Percentiles rank a stretch among this genome's conserved stretches.
Conservation (phyloP, 2,329 filamentous ascomycete species). For the Fusarium vanettenii region DNA sequence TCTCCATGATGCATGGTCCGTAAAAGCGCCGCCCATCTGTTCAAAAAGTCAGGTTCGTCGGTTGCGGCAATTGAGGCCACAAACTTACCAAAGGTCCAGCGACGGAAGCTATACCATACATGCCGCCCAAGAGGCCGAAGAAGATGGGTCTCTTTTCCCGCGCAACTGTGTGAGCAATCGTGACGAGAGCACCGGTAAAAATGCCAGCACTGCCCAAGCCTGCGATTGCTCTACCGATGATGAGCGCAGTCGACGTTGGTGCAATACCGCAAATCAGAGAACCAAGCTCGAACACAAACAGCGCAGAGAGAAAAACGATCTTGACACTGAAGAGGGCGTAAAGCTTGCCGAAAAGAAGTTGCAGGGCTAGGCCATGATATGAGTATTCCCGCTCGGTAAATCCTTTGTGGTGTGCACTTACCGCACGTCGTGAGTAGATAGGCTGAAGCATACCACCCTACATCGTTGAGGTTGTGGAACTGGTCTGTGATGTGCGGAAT, state of each 20-base stretch:
- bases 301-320: conserved; percentile 54
- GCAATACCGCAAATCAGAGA: conserved; percentile 13
- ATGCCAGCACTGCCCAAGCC: conserved; percentile 6
- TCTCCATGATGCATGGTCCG: not conserved
- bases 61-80: not conserved
- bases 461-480: conserved; percentile 1
- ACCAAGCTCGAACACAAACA: conserved; percentile 62
- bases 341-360: conserved; percentile 46
- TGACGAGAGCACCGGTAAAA: conserved; percentile 2
- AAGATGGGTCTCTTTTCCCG: conserved; percentile 8
- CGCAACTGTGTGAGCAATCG: conserved; percentile 11
- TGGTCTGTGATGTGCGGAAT: not conserved
- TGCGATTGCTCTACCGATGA: conserved; percentile 13
- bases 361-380: not conserved
- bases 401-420: not conserved
- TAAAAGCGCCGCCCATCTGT: conserved; percentile 1
- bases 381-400: not conserved
- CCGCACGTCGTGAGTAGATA: conserved; percentile 12
- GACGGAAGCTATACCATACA: conserved; percentile 12
- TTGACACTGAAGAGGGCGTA: conserved; percentile 45
- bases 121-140: conserved; percentile 4
- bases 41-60: not conserved
- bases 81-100: conserved; percentile 4
- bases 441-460: conserved; percentile 9
- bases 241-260: conserved; percentile 2